Conservation (phyloP, 2,329 filamentous ascomycete genomes). For the Geosmithia putterillii region DNA sequence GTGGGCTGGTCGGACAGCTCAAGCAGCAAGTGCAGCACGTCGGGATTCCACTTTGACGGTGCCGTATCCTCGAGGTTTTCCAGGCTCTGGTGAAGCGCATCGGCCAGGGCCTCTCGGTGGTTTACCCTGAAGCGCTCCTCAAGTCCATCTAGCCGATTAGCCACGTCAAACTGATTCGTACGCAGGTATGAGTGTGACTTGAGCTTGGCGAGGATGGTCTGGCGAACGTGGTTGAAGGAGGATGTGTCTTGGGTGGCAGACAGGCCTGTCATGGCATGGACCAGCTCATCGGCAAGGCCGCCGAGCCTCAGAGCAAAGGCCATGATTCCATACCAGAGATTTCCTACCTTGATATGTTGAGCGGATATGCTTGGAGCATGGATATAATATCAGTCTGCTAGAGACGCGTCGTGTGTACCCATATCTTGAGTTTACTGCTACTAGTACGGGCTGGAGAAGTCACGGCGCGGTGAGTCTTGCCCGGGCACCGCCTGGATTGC, state of each 20-base stretch:
- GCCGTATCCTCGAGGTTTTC: conserved; percentile 1
- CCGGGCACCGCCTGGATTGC: no score
- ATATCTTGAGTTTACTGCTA: no score
- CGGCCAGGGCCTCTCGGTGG: conserved; percentile 66
- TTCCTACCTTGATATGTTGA: no score
- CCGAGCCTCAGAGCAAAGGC: conserved; percentile 55
- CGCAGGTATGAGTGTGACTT: conserved; percentile 45
- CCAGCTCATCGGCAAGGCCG: conserved; percentile 57
- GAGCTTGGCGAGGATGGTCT: conserved; percentile 37
- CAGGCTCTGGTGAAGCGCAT: conserved; percentile 45
- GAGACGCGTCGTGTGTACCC: neutral
- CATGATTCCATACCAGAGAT: conserved; percentile 37
- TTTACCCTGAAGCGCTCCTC: conserved; percentile 79
- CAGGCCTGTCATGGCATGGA: conserved; percentile 42
- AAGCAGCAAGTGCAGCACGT: conserved; percentile 66
- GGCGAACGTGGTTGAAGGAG: conserved; percentile 30
- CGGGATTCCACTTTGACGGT: conserved; percentile 57
- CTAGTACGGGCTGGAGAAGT: no score
- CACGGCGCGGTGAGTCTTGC: no score
- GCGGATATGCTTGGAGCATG: no score
- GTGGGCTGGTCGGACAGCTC: conserved; percentile 72
- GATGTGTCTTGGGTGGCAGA: conserved; percentile 9
- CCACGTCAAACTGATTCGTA: conserved; percentile 66
- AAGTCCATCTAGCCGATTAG: conserved; percentile 53
- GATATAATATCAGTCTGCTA: no score